A percentile compares a stretch with the other conserved stretches of the same genome.
Evolutionary conservation across 2,329 filamentous ascomycete species (phyloP).

Genomic region (Simplicillium aogashimaense): DNA sequence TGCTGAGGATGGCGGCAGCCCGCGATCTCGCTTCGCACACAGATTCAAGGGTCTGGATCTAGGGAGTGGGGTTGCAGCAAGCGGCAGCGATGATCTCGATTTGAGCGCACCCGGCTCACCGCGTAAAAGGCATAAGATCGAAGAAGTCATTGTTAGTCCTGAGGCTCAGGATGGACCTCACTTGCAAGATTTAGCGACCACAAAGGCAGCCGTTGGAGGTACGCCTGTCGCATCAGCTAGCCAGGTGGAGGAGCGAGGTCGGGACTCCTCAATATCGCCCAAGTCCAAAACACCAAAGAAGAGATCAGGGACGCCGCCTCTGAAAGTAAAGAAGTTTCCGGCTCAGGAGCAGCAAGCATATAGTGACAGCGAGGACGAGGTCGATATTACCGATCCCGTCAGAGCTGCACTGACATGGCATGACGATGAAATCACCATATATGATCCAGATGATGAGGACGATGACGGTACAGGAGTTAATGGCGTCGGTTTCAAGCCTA

Average conservation of each 20-base stretch:
- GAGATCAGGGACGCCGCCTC: slow-evolving; percentile 28
- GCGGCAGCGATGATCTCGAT: slow-evolving; percentile 28
- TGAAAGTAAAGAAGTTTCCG: slow-evolving; percentile 14
- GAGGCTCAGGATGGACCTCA: too few species aligned
- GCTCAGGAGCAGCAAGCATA: slow-evolving; percentile 9
- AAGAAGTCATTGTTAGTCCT: slow-evolving; percentile 9
- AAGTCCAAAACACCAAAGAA: slow-evolving; percentile 13
- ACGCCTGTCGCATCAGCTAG: neutral
- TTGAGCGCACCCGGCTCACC: neutral
- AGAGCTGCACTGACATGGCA: slow-evolving; percentile 56
- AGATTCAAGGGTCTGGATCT: slow-evolving; percentile 41
- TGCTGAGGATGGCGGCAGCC: slow-evolving; percentile 39
- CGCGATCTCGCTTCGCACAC: slow-evolving; percentile 40
- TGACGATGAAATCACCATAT: slow-evolving; percentile 58
- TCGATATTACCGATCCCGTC: slow-evolving; percentile 38
- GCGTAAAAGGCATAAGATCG: slow-evolving; percentile 8
- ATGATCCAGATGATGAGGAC: slow-evolving; percentile 54
- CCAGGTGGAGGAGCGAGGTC: slow-evolving; percentile 6
- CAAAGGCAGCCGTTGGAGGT: neutral
- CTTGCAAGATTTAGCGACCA: neutral
- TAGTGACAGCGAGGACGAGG: slow-evolving; percentile 12
- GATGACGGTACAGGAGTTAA: slow-evolving; percentile 60
- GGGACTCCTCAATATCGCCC: neutral
- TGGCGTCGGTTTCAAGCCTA: slow-evolving; percentile 57
- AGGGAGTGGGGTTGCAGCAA: slow-evolving; percentile 19